Evolutionary conservation across 2,329 filamentous ascomycete genomes (phyloP), one percentile per base, ranked within the genome.

Genomic region (Penicillium sp.): DNA sequence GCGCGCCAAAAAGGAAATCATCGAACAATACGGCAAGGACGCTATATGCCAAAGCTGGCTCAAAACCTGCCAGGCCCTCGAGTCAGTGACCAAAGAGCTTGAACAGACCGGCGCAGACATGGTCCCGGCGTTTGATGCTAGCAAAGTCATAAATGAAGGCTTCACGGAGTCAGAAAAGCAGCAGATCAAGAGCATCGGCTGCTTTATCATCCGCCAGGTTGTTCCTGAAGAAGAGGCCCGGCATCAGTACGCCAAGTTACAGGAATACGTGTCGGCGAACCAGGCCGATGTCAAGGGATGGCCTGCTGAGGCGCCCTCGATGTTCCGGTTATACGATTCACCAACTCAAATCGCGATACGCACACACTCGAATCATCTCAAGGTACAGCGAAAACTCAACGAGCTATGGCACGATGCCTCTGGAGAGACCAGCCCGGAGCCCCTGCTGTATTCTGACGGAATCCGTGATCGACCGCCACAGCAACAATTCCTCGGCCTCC

Each of bases 401-500:
- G 65, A 63, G 2, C 67, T 75, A 18, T 77, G 71, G 69, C 70
- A 74, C 48, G 70, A 71, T 50, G 63, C 61, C 3, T 60, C 61
- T 1, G 61, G 59, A 2, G 63, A 66, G 40, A 64, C 65, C 0
- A 67, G 64, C 1, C 61, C 69, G 4, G 71, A 74, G 1, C 74
- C 74, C 0, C 59, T 77, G 26, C 64, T 69, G 1, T 77, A 76
- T 58, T 63, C 67, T 20, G 74, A 78, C 49, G 73, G 63, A 1
- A 60, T 73, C 2, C 72, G 76, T 18, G 69, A 71, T 54, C 68
- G 75, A 12, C 67, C 71, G 2, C 71, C 73, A 3, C 65, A 67
- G 28, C 66, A 72, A 33, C 60, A 62, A 1, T 77, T 77, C 59
- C 66, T 69, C 5, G 73, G 75, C 3, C 64, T 77, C 1, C 74